phyloP scores from a whole-genome alignment of 169 alveolate genomes.

The Condylostoma magnum region DNA sequence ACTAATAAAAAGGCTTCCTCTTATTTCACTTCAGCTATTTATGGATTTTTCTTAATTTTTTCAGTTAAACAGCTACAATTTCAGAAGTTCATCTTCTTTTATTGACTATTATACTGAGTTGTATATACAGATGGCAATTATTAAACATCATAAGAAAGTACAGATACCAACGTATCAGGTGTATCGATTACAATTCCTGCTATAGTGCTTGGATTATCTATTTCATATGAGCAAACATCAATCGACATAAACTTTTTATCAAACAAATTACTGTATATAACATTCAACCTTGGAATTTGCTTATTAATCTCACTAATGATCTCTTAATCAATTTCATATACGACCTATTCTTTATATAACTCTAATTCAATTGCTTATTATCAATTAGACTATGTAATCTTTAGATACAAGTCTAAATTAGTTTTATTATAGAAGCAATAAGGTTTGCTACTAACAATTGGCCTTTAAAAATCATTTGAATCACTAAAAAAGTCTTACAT shows the following conservation, averaged over 20 bases:
- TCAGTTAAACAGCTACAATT: not conserved
- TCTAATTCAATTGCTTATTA: not conserved
- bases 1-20: not conserved
- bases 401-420: not conserved
- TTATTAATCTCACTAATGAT: not conserved
- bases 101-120: not conserved
- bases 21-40: not conserved
- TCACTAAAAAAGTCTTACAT: not conserved
- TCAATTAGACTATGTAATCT: not conserved
- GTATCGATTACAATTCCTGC: conserved; percentile 17
- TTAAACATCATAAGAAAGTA: too few species aligned
- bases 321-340: not conserved
- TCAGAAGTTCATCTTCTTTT: not conserved
- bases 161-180: too few species aligned
- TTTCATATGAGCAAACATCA: not conserved
- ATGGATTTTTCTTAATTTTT: not conserved
- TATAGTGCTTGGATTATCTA: not conserved
- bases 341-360: not conserved
- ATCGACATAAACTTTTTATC: conserved; percentile 7
- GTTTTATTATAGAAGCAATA: conserved; percentile 3
- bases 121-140: not conserved
- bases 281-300: not conserved
- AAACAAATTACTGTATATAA: not conserved
- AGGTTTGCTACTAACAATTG: not conserved
- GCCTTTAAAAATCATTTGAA: not conserved